These are phyloP conservation scores for Microstroma glucosiphilum DNA, from an alignment of 1,284 basidiomycete species.

Conservation along the genomic window DNA sequence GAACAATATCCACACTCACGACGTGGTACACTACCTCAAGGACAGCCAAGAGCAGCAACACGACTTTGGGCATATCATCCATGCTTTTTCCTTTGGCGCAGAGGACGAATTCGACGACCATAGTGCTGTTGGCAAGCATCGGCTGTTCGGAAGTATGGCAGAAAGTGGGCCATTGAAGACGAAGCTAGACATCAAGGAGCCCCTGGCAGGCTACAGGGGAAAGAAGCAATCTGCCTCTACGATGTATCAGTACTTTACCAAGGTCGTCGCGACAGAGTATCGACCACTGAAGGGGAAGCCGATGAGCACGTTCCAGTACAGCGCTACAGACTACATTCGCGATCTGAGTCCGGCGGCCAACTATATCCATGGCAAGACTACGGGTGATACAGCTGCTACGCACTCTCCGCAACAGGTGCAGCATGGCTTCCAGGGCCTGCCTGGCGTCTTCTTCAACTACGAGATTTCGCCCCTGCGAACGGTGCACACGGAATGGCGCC, in stretches of 20 bases:
- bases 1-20: conserved; percentile 74
- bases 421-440: conserved; percentile 68
- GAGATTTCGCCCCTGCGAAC: conserved; percentile 62
- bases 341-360: conserved; percentile 55
- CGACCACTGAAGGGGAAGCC: conserved; percentile 25
- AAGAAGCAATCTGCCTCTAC: conserved; percentile 56
- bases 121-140: conserved; percentile 9
- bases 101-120: conserved; percentile 30
- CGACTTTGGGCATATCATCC: conserved; percentile 81
- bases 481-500: conserved; percentile 58
- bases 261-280: conserved; percentile 54
- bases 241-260: conserved; percentile 73
- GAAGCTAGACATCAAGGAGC: conserved; percentile 72
- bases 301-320: conserved; percentile 81
- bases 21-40: conserved; percentile 84
- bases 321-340: conserved; percentile 89
- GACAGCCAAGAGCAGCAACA: conserved; percentile 42
- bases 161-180: conserved; percentile 54
- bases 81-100: conserved; percentile 66
- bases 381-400: background rate
- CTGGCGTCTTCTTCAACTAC: conserved; percentile 56
- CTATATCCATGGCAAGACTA: background rate
- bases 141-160: too few relatives aligned
- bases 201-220: conserved; percentile 67
- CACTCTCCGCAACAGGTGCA: conserved; percentile 13